Base-by-base conservation (phyloP, 2,329 filamentous ascomycete species). In the Fusarium continuum region DNA sequence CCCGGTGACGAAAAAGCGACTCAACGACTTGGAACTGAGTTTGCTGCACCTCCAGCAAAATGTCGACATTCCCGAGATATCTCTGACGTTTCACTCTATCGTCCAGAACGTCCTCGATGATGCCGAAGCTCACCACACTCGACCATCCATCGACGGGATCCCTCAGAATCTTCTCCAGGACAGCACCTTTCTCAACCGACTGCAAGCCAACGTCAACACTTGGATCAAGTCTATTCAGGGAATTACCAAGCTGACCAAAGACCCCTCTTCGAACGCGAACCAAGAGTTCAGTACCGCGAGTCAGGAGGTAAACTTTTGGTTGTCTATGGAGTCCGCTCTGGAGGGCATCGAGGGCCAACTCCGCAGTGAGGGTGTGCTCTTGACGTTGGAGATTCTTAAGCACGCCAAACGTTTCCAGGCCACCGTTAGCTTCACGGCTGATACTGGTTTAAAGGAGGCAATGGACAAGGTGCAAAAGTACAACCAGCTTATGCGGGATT, bases 161-260 rank as follows among this genome's bases (percentile, higher is more conserved):
- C 90, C 92, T 3, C 72, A 85, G 8, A 78, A 85, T 10, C 84
- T 96, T n/a, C 82, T 97, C 28, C 88, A 92, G 55, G 95, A 97
- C 77, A 97, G 92, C 71, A 88, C 88, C 10, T 96, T 99, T 68
- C 88, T 97, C 71, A 99, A 99, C 77, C 93, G 90, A 69, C 82
- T 99, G 31, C 95, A 98, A 75, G 90, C 91, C 45, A 95, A 90
- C 43, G 95, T 98, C 59, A 99, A 98, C 76, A 89, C 90, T 63
- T 99, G 95, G 95, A 99, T 99, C 79, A 96, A 96, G 79, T 96
- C 94, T 10, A 99, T 99, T 65, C 94, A 97, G 75, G 90, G 90
- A 41, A 96, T 97, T 69, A 99, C 95, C 32, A 96, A 96, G 78
- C 91, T 97, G 82, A 92, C 92, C 34, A 88, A 93, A 72, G 95